These are phyloP conservation scores for Trichoderma afroharzianum DNA, from an alignment of 2,329 filamentous ascomycete genomes.

Conservation along the genomic window DNA sequence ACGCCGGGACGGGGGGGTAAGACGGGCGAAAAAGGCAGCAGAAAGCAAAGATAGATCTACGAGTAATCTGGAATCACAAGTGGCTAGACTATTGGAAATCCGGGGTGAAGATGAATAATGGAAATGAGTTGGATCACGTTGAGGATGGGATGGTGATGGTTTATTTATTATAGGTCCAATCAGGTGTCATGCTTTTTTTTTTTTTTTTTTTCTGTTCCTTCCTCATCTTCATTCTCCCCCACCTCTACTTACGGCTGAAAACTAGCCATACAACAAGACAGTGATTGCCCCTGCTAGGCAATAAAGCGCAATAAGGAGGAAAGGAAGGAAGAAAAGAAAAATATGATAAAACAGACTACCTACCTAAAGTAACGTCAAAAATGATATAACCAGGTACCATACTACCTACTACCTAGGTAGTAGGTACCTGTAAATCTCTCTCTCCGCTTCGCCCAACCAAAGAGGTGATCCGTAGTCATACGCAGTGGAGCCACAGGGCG, in stretches of 20 bases:
- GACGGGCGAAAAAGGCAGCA: background rate
- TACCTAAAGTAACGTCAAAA: background rate
- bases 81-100: background rate
- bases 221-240: background rate
- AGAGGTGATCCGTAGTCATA: background rate
- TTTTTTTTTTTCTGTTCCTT: background rate
- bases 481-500: background rate
- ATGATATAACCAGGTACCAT: background rate
- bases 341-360: no score
- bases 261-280: background rate
- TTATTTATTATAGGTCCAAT: background rate
- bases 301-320: background rate
- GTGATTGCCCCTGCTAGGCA: background rate
- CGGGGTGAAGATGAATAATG: background rate
- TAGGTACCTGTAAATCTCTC: background rate
- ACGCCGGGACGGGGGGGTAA: background rate
- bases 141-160: background rate
- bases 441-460: slow-evolving; percentile 1
- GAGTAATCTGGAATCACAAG: background rate
- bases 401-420: no score
- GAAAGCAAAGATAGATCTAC: background rate
- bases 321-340: background rate
- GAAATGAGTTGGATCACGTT: background rate
- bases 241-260: background rate
- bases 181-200: background rate